Percentiles rank a stretch among this genome's conserved stretches.
Conservation (phyloP, 1,139 yeast species). For the Scheffersomyces stambukii region DNA sequence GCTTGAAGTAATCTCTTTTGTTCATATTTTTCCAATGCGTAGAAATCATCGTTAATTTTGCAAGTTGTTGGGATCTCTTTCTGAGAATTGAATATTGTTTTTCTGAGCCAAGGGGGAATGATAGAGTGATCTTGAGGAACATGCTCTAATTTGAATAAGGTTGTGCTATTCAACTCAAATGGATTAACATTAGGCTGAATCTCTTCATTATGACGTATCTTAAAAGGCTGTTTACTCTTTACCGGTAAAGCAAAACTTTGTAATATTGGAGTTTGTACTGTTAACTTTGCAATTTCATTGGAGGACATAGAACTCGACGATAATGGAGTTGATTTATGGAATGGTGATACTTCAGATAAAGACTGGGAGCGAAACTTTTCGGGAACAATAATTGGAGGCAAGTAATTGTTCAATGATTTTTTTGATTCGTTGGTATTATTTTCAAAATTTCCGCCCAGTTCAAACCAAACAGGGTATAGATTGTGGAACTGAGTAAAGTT, state of each 20-base stretch:
- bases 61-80: slow-evolving; percentile 10
- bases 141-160: slow-evolving; percentile 8
- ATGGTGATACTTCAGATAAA: slow-evolving; percentile 7
- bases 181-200: slow-evolving; percentile 7
- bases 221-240: slow-evolving; percentile 20
- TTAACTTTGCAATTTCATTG: slow-evolving; percentile 1
- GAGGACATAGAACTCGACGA: slow-evolving; percentile 5
- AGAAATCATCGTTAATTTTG: slow-evolving; percentile 23
- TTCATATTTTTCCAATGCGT: slow-evolving; percentile 26
- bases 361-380: slow-evolving; percentile 9
- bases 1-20: slow-evolving; percentile 31
- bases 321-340: slow-evolving; percentile 2
- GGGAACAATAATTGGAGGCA: slow-evolving; percentile 12
- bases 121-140: slow-evolving; percentile 7
- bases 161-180: slow-evolving; percentile 5
- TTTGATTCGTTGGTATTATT: neutral
- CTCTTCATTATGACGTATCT: slow-evolving; percentile 43
- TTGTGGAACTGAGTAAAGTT: slow-evolving; percentile 12
- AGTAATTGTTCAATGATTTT: slow-evolving; percentile 7
- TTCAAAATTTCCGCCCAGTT: slow-evolving; percentile 4
- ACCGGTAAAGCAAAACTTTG: slow-evolving; percentile 25
- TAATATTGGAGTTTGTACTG: slow-evolving; percentile 21
- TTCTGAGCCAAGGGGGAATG: slow-evolving; percentile 16
- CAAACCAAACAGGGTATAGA: slow-evolving; percentile 8
- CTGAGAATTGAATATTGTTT: slow-evolving; percentile 5